Base-by-base conservation (phyloP, 352 stramenopile genomes). In the Pythium pectinolyticum region DNA sequence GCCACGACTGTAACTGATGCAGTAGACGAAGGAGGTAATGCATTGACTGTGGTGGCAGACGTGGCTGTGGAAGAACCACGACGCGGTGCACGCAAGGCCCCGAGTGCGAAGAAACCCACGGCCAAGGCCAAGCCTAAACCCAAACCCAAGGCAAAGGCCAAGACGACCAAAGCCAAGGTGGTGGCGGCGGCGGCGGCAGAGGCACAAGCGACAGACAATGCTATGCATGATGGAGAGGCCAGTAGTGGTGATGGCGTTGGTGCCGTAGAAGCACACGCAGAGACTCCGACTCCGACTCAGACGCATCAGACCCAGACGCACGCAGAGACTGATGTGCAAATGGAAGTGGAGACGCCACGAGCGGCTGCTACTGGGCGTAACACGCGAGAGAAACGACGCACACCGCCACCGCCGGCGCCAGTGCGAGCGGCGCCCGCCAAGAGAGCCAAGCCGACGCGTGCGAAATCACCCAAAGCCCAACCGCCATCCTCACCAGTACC, bases 301-400 rank as follows among this genome's bases (percentile, higher is more conserved):
- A 39, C 32, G 32, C 32, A 39, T 14, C 32, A 39, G 15, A 32
- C 43, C 10, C 19, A 32, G 9, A n/a, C 20, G 6, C 20, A 17
- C 12, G 24, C 43, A 20, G 43, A 50, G 43, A 27, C 22, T 10
- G 15, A 5, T 7, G 39, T 14, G 2, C 17, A 45, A 3, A n/a
- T n/a, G n/a, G 39, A 15, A 15, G 39, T 10, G 6, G 10, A 31
- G 43, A 22, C 43, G 20, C 3, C 22, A 25, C 43, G 22, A 32
- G 10, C 20, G 24, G 8, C 43, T 0, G 10, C 22, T 7, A 37
- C 32, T 9, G 22, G 43, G 39, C 48, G 48, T n/a, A 5, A 25
- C 19, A 41, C 53, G 0, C 55, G 55, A 0, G 55, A 62, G 43
- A 62, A 62, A 19, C 55, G 55, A 39, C 55, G 55, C 15, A 39